phyloP scores from a whole-genome alignment of 208 protist genomes.

The Crithidia fasciculata region DNA sequence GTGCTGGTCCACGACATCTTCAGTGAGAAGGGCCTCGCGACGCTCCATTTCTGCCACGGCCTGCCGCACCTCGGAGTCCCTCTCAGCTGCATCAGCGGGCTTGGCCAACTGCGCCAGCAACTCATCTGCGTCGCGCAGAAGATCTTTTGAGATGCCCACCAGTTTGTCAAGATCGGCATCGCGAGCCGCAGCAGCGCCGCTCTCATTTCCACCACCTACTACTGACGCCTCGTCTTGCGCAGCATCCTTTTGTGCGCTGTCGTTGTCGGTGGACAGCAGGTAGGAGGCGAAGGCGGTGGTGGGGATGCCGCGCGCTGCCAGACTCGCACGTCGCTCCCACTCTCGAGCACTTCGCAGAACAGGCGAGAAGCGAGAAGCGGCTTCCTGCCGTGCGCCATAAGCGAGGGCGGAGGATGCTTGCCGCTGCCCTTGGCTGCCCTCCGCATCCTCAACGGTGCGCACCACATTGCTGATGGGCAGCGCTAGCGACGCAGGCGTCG shows the following conservation, averaged over 20 bases:
- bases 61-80: not conserved
- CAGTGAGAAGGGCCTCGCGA: slow-evolving; percentile 9
- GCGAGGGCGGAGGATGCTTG: not conserved
- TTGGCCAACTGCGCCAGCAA: slow-evolving; percentile 22
- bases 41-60: slow-evolving; percentile 22
- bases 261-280: slow-evolving; percentile 2
- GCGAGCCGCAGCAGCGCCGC: not conserved
- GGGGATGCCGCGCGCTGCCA: slow-evolving; percentile 17
- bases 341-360: slow-evolving; percentile 25
- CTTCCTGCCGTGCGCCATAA: not conserved
- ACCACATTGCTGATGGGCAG: slow-evolving; percentile 5
- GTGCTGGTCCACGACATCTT: slow-evolving; percentile 24
- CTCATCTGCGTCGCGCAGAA: slow-evolving; percentile 20
- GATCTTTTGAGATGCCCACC: slow-evolving; percentile 5
- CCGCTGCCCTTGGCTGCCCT: not conserved
- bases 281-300: slow-evolving; percentile 15
- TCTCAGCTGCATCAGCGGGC: not conserved
- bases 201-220: not conserved
- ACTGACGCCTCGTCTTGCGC: too few species aligned
- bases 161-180: slow-evolving; percentile 12
- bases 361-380: not conserved
- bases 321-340: slow-evolving; percentile 28
- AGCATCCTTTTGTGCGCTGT: not conserved
- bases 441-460: not conserved
- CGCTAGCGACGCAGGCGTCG: not conserved